phyloP scores from a whole-genome alignment of 1,284 basidiomycete genomes.

The Agroathelia rolfsii region DNA sequence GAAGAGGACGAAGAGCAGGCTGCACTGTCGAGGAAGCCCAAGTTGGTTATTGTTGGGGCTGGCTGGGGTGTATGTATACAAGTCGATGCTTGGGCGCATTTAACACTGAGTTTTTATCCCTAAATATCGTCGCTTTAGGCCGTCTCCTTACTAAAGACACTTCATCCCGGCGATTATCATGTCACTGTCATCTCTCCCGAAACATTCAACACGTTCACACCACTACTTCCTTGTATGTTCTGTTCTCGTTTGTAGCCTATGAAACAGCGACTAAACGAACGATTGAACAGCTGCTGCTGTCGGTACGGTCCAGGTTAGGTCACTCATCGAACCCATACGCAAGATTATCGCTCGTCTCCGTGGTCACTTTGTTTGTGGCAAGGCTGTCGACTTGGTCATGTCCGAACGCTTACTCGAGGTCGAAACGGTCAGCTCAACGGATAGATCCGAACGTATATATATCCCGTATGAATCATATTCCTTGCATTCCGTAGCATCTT shows the following conservation, averaged over 20 bases:
- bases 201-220: slow-evolving; percentile 71
- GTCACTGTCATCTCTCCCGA: slow-evolving; percentile 81
- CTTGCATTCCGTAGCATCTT: background rate
- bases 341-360: slow-evolving; percentile 83
- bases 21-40: slow-evolving; percentile 61
- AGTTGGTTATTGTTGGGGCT: slow-evolving; percentile 86
- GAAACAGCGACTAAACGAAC: no score
- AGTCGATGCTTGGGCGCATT: no score
- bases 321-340: slow-evolving; percentile 84
- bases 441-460: slow-evolving; percentile 53
- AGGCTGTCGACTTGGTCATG: slow-evolving; percentile 84
- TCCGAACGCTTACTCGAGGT: slow-evolving; percentile 81
- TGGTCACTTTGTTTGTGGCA: slow-evolving; percentile 80
- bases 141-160: slow-evolving; percentile 67
- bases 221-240: slow-evolving; percentile 76
- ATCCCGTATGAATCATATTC: slow-evolving; percentile 74
- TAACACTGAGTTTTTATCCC: slow-evolving; percentile 7
- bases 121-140: slow-evolving; percentile 42
- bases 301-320: slow-evolving; percentile 85
- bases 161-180: slow-evolving; percentile 79
- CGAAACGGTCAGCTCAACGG: slow-evolving; percentile 45
- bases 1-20: slow-evolving; percentile 64
- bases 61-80: slow-evolving; percentile 84
- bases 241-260: no score
- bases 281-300: slow-evolving; percentile 78